Evolutionary conservation across 257 asterid species (phyloP).

Genomic region (Leptodermis oblonga): DNA sequence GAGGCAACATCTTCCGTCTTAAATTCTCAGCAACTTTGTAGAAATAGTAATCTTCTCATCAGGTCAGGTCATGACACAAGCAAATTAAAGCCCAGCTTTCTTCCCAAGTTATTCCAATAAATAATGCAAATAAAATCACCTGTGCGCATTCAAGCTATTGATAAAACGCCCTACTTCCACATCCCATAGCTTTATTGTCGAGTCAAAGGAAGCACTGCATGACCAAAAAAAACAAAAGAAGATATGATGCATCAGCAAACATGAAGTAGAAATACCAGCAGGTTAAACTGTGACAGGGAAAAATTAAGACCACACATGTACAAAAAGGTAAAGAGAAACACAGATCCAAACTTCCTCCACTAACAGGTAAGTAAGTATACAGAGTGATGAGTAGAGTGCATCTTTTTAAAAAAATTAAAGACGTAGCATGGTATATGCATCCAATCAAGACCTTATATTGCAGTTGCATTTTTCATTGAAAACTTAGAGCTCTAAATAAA

Average conservation of each 20-base stretch:
- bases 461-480: neutral
- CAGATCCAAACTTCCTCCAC: neutral
- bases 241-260: neutral
- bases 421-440: neutral
- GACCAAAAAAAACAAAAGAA: conserved; percentile 11
- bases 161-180: conserved; percentile 60
- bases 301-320: neutral
- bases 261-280: too few species aligned
- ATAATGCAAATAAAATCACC: conserved; percentile 29
- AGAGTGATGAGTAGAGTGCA: neutral
- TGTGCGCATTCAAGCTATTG: conserved; percentile 86
- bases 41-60: neutral
- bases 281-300: neutral
- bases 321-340: neutral
- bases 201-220: conserved; percentile 92
- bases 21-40: neutral
- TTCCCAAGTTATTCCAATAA: neutral
- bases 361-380: neutral
- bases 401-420: neutral
- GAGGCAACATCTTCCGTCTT: neutral
- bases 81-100: neutral
- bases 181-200: conserved; percentile 94
- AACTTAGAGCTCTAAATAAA: neutral
- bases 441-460: neutral
- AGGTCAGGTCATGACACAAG: neutral